Base-by-base conservation (phyloP, 2,329 filamentous ascomycete species). In the Penicillium sp. region DNA sequence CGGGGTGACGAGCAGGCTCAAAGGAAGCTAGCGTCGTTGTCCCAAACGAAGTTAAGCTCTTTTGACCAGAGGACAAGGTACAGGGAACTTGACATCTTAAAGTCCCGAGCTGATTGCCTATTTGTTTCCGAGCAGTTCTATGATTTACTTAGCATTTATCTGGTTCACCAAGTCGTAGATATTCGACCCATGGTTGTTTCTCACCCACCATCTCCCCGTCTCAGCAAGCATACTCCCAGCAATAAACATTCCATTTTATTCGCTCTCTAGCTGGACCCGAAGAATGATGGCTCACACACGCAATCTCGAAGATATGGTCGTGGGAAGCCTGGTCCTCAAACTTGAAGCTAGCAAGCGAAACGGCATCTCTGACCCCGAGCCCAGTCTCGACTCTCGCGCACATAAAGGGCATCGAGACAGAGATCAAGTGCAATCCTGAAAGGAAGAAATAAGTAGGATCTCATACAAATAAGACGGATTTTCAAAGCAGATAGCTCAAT, bases 1-100 rank as follows among this genome's bases (percentile, higher is more conserved):
- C 59, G 68, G 67, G 4, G 57, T 59, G 44, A 47, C 44, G 31
- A 35, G 18, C 31, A 49, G 46, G 27, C 46, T 49, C 46, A 49
- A 49, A 19, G 18, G 18, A 27, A 35, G 46, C 31, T 33, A 35
- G 27, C 22, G n/a, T 13, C 9, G 19, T 19, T 19, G 39, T 2
- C 31, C 31, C 31, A 9, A 31, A 9, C 31, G 31, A 10, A 31
- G 6, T 10, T 2, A 31, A 31, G 31, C 31, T 31, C 31, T 31
- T 31, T 31, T 10, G 9, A 31, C 9, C 7, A 3, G 7, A 31
- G 31, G 9, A 9, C 31, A 31, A 31, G 31, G 10, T 9, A 31
- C 31, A 31, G 31, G 24, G 24, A 27, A 27, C 24, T 27, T 27
- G 24, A 27, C 6, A 27, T 27, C 24, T 27, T 27, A 27, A 27